Base-by-base conservation (phyloP, 495 filamentous ascomycete genomes). In the Daldinia decipiens region DNA sequence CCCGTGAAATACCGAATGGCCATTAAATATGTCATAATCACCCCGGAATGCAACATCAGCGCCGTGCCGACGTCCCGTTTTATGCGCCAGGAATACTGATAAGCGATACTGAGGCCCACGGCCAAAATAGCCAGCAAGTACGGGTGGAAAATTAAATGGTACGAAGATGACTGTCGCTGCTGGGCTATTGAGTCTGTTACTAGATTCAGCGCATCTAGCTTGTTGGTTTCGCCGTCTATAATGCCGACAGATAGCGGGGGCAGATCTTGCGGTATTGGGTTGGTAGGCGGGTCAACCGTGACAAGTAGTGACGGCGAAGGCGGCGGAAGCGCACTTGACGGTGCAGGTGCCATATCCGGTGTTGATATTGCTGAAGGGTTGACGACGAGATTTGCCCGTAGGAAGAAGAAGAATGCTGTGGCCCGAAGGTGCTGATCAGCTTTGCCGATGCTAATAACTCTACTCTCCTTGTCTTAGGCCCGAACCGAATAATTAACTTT, bases 341-440 rank as follows among this genome's bases (percentile, higher is more conserved):
- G 70, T 32, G 72, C 72, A 0, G 82, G 80, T 60, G 78, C 78
- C 56, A 83, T 80, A 47, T 78, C 72, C 38, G 83, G 83, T 8
- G 81, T 81, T 19, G 82, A 82, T 66, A 82, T 70, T 58, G 79
- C 78, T 31, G 80, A 82, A 39, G 84, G 76, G 17, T 80, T 82
- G 38, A 86, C 83, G 43, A 85, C 82, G 61, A 87, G 81, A 71
- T 87, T 87, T 59, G 84, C 85, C 52, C 84, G 82, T 26, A 87
- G 79, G 74, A 86, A 87, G 62, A 81, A 81, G 73, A 87, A 86
- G 77, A 87, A 87, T 43, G 85, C 85, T 87, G 67, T 59, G 45
- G 45, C 34, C 39, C 38, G 29, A 52, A 59, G 40, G 39, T 26
- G 47, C 51, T 70, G 65, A 69, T 57, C 66, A 68, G 65, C 67